Conservation (phyloP, 1,284 basidiomycete genomes). For the Xerocomus amazonicus region DNA sequence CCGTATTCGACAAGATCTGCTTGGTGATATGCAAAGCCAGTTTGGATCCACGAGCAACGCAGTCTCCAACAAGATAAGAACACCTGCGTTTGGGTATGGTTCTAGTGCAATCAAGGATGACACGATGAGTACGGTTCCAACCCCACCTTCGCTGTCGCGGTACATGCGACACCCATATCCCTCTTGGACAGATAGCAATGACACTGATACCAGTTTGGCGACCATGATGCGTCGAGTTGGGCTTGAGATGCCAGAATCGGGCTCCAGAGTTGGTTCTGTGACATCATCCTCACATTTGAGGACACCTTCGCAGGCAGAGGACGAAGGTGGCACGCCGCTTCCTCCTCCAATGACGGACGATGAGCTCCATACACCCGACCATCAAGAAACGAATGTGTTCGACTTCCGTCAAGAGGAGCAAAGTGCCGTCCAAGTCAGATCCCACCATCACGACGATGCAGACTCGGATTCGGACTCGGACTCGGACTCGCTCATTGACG, state of each 20-base stretch:
- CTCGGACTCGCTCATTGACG: slow-evolving; percentile 48
- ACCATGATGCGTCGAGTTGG: slow-evolving; percentile 53
- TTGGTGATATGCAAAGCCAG: slow-evolving; percentile 46
- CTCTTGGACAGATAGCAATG: slow-evolving; percentile 41
- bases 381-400: slow-evolving; percentile 24
- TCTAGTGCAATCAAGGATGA: slow-evolving; percentile 38
- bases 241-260: slow-evolving; percentile 29
- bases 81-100: slow-evolving; percentile 26
- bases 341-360: slow-evolving; percentile 3
- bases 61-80: slow-evolving; percentile 20
- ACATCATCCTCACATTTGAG: slow-evolving; percentile 11
- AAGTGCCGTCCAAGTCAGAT: slow-evolving; percentile 10
- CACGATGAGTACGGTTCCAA: slow-evolving; percentile 61
- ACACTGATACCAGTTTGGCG: slow-evolving; percentile 42
- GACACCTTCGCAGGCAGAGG: slow-evolving; percentile 9
- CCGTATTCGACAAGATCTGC: slow-evolving; percentile 59
- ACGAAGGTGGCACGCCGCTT: slow-evolving; percentile 1
- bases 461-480: slow-evolving; percentile 37
- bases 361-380: slow-evolving; percentile 24
- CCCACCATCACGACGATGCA: slow-evolving; percentile 2
- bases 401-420: slow-evolving; percentile 27
- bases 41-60: slow-evolving; percentile 15
- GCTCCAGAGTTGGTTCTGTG: slow-evolving; percentile 12
- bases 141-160: slow-evolving; percentile 63
- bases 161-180: slow-evolving; percentile 43